Percentiles rank a stretch among this genome's conserved stretches.
Evolutionary conservation across 768 basidiomycete species (phyloP).

Genomic region (Lepiota subincarnata): DNA sequence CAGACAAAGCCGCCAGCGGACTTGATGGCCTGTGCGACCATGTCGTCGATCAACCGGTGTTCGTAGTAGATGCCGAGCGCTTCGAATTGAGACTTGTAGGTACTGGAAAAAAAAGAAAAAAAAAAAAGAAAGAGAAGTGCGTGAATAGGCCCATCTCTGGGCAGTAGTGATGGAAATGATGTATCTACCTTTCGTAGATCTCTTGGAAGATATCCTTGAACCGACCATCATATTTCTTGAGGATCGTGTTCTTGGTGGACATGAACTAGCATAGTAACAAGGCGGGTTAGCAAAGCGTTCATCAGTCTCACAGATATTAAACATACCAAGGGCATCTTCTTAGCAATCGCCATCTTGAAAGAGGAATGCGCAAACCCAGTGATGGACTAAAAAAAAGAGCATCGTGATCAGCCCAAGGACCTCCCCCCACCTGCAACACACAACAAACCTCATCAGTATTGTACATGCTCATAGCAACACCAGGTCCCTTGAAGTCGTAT

Average conservation of each 20-base stretch:
- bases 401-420: not conserved
- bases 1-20: slow-evolving; percentile 88
- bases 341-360: slow-evolving; percentile 90
- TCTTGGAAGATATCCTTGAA: slow-evolving; percentile 99
- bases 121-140: no score
- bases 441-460: slow-evolving; percentile 86
- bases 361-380: slow-evolving; percentile 94
- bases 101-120: slow-evolving; percentile 26
- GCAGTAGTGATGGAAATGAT: not conserved
- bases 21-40: slow-evolving; percentile 98
- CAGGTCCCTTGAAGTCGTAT: slow-evolving; percentile 89
- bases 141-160: not conserved
- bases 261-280: slow-evolving; percentile 63
- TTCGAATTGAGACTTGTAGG: slow-evolving; percentile 72
- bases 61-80: slow-evolving; percentile 81
- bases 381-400: slow-evolving; percentile 57
- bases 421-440: not conserved
- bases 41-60: slow-evolving; percentile 95
- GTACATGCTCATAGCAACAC: slow-evolving; percentile 97
- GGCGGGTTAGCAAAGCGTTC: not conserved
- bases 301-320: not conserved
- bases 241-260: slow-evolving; percentile 97
- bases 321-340: slow-evolving; percentile 69
- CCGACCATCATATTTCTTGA: slow-evolving; percentile 97
- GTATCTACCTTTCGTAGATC: slow-evolving; percentile 75